Evolutionary conservation across 192 early-diverging fungal genomes (phyloP).

Genomic region (Lobosporangium transversale): DNA sequence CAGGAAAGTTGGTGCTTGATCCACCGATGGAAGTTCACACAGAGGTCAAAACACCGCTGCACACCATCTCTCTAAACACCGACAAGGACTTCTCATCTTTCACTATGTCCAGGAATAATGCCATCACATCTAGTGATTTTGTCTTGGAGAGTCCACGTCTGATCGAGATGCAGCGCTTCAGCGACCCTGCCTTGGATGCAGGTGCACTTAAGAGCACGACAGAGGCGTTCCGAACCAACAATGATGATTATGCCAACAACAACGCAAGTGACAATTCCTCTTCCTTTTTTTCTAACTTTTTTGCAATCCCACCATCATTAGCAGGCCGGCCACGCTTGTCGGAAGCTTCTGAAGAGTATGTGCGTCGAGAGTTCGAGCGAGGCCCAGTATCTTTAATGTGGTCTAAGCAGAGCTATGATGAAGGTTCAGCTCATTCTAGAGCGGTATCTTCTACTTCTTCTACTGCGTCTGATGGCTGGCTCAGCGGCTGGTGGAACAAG

Average conservation of each 20-base stretch:
- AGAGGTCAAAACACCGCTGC: too few species aligned
- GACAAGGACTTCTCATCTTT: too few species aligned
- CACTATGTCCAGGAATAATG: too few species aligned
- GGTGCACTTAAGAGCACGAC: too few species aligned
- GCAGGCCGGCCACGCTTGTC: constrained; percentile 16
- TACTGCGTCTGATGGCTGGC: too few species aligned
- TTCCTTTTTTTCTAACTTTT: constrained; percentile 21
- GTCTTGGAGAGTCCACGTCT: constrained; percentile 11
- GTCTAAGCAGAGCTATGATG: constrained; percentile 18
- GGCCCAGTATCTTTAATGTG: constrained; percentile 25
- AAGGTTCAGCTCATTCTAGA: constrained; percentile 6
- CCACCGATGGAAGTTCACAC: too few species aligned
- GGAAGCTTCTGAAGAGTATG: constrained; percentile 2
- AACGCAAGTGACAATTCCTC: too few species aligned
- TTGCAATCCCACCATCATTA: constrained; percentile 28
- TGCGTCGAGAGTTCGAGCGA: constrained; percentile 6
- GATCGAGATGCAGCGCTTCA: constrained; percentile 22
- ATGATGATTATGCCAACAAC: too few species aligned
- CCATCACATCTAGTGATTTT: constrained; percentile 3
- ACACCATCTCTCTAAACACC: too few species aligned
- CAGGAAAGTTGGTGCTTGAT: not conserved
- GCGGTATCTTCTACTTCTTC: too few species aligned
- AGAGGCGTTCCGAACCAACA: too few species aligned
- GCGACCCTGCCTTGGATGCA: constrained; percentile 1
- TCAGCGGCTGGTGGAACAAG: not conserved